Conservation (phyloP, 306 rosid genomes). For the Biancaea sappan region DNA sequence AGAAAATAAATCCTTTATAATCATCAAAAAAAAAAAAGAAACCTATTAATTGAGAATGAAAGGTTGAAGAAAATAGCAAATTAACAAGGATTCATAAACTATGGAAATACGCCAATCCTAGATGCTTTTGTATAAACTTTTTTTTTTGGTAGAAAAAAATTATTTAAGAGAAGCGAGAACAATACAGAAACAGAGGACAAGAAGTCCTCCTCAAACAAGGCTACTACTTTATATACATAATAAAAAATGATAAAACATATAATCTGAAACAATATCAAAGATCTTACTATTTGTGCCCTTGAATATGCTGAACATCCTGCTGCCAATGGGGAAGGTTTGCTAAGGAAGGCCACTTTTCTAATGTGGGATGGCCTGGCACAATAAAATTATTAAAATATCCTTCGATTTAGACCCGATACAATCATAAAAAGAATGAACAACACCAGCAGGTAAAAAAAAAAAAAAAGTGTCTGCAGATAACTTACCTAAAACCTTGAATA, state of each 20-base stretch:
- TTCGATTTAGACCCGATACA: conserved; percentile 38
- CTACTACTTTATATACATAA: no score
- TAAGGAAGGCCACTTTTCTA: conserved; percentile 92
- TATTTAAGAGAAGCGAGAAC: no score
- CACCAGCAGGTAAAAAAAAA: conserved; percentile 36
- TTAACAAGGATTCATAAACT: background rate
- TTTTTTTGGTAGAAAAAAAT: no score
- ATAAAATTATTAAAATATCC: conserved; percentile 42
- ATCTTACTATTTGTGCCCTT: conserved; percentile 86
- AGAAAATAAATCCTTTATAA: conserved; percentile 7
- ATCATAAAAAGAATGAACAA: conserved; percentile 32
- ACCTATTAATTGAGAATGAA: background rate
- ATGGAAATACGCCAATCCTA: conserved; percentile 26
- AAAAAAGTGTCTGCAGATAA: conserved; percentile 31
- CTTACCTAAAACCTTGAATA: conserved; percentile 93
- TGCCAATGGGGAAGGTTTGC: conserved; percentile 90
- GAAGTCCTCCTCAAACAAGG: no score
- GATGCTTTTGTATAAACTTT: conserved; percentile 20
- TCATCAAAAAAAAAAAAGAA: conserved; percentile 1
- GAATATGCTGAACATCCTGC: conserved; percentile 72
- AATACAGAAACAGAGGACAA: no score
- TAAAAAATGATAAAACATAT: no score
- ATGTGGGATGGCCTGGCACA: conserved; percentile 83
- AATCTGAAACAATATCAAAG: background rate
- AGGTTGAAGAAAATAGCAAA: background rate